phyloP scores from a whole-genome alignment of 163 green algal species.

The Trebouxiophyceae sp. region DNA sequence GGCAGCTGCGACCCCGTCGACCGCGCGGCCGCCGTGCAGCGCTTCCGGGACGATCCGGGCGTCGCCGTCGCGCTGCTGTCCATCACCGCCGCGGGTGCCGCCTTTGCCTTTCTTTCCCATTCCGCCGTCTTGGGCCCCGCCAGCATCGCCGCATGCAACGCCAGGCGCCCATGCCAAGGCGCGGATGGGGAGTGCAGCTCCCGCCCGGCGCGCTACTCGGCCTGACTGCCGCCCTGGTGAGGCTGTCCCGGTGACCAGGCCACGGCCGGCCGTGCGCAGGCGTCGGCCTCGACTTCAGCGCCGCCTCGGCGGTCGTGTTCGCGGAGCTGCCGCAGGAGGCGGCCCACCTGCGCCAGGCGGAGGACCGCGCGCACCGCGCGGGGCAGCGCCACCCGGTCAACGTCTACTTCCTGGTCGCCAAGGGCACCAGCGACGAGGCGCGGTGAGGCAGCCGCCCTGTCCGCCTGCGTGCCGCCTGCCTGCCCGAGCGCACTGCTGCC shows the following conservation, averaged over 20 bases:
- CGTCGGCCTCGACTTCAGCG: constrained; percentile 87
- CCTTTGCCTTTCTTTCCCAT: too few species aligned
- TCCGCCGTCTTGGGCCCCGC: too few species aligned
- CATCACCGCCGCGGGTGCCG: constrained; percentile 74
- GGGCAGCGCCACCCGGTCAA: constrained; percentile 76
- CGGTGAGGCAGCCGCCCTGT: too few species aligned
- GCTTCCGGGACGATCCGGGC: constrained; percentile 54
- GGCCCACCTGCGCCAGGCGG: constrained; percentile 74
- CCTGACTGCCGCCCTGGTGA: too few species aligned
- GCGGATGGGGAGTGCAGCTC: too few species aligned
- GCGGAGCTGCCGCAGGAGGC: constrained; percentile 79
- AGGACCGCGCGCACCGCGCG: constrained; percentile 86
- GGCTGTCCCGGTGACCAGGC: too few species aligned
- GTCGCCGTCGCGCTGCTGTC: constrained; percentile 83
- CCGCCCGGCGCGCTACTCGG: too few species aligned
- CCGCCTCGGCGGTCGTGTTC: constrained; percentile 87
- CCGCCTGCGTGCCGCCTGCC: too few species aligned
- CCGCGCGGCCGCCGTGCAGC: constrained; percentile 12
- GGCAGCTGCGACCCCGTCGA: constrained; percentile 54
- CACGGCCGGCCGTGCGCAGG: too few species aligned
- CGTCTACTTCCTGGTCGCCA: constrained; percentile 87
- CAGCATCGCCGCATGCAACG: too few species aligned
- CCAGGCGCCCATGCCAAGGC: too few species aligned
- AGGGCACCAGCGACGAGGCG: constrained; percentile 54
- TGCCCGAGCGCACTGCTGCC: too few species aligned